Base-by-base conservation (phyloP, 441 rosid species). In the Populus hybrid region DNA sequence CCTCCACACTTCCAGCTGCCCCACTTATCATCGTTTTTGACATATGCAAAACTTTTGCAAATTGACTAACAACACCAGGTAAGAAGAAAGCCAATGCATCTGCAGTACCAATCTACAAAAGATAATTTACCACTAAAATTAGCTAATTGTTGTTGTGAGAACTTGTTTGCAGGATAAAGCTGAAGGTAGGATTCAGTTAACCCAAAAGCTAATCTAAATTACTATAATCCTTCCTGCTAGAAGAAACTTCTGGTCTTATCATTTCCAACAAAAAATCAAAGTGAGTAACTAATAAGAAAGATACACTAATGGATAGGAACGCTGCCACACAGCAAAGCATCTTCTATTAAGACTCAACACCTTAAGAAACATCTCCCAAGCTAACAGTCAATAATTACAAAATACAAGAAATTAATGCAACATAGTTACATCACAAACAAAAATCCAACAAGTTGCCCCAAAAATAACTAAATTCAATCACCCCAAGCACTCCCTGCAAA, bases 21-120 rank as follows among this genome's bases (percentile, higher is more conserved):
- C 99, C 99, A 76, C 95, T 96, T 71, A 89, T 88, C 94, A 92
- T 89, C 72, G 88, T 84, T 78, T 91, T 93, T 11, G 98, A 83
- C 82, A 87, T 87, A 85, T 89, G 90, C 83, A 96, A 82, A 76
- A 93, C 98, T 87, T 92, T 94, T 40, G 89, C 83, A 83, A 96
- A 88, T 82, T 96, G 97, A 86, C 98, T 94, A 78, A 94, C 89
- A 71, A 92, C 96, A 78, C 98, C 99, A 80, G 99, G 99, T 80
- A 96, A 87, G 84, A 93, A 96, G 89, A 93, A 96, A 79, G 96
- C 98, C 89, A 96, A 84, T 40, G 91, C 94, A 87, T 94, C 97
- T 72, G 98, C 92, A 78, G 86, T 85, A 72, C 98, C 98, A 79
- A 96, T 90, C 98, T 94, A 85, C 82, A 87, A 77, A 79, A 68